phyloP scores from a whole-genome alignment of 768 basidiomycete species.

The Lentinula detonsa region DNA sequence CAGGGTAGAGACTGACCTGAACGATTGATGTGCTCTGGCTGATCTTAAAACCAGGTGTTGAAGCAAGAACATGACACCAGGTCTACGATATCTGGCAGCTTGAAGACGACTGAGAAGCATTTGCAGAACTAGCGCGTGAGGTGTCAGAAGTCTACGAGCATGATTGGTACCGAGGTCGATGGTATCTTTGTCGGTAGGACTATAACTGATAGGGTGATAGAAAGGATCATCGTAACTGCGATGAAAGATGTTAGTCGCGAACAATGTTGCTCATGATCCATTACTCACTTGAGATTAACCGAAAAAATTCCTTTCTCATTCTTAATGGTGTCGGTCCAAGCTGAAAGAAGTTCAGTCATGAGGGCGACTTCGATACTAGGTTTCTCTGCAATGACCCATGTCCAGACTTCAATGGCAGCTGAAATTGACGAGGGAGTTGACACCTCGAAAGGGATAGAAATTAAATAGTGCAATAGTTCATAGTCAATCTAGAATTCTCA shows the following conservation, averaged over 20 bases:
- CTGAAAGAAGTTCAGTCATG: slow-evolving; percentile 79
- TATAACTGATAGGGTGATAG: slow-evolving; percentile 77
- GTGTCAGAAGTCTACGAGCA: slow-evolving; percentile 71
- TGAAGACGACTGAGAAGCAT: slow-evolving; percentile 91
- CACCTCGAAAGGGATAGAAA: slow-evolving; percentile 82
- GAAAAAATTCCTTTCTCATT: slow-evolving; percentile 83
- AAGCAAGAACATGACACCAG: slow-evolving; percentile 79
- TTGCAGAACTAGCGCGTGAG: slow-evolving; percentile 80
- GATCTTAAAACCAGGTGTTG: slow-evolving; percentile 84
- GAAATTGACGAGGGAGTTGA: slow-evolving; percentile 84
- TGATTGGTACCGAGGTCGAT: slow-evolving; percentile 68
- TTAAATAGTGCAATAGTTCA: slow-evolving; percentile 81
- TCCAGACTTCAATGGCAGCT: slow-evolving; percentile 92
- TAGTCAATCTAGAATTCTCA: slow-evolving; percentile 61
- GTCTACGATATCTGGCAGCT: slow-evolving; percentile 84
- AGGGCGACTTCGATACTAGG: slow-evolving; percentile 76
- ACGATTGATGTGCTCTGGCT: slow-evolving; percentile 53
- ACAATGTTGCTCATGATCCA: neutral
- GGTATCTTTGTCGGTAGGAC: slow-evolving; percentile 80
- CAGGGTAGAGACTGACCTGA: slow-evolving; percentile 53
- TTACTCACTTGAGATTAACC: slow-evolving; percentile 65
- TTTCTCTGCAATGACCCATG: slow-evolving; percentile 88
- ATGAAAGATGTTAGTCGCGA: neutral
- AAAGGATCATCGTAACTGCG: slow-evolving; percentile 85
- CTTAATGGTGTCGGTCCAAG: slow-evolving; percentile 82